Evolutionary conservation across 1,284 basidiomycete species (phyloP).

Genomic region (Macrocystidia cucumis): DNA sequence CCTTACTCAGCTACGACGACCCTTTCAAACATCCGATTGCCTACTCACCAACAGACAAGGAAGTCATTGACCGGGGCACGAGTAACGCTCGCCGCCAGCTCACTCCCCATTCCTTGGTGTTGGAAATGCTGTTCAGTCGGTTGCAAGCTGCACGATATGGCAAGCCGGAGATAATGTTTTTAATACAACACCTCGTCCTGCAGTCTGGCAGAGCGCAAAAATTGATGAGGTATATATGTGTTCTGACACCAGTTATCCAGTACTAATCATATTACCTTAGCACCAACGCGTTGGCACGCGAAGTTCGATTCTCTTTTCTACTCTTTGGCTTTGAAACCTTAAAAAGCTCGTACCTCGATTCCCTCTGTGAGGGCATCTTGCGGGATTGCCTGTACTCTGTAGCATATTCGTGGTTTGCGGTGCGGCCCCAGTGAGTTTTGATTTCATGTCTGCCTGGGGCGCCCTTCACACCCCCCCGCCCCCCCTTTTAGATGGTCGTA

Average conservation of each 20-base stretch:
- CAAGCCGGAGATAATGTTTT: slow-evolving; percentile 77
- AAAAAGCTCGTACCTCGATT: slow-evolving; percentile 83
- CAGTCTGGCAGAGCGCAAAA: slow-evolving; percentile 65
- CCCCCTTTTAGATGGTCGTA: slow-evolving; percentile 74
- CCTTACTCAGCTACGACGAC: slow-evolving; percentile 60
- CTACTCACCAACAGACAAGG: slow-evolving; percentile 90
- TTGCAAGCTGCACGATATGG: slow-evolving; percentile 92
- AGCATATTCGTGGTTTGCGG: slow-evolving; percentile 91
- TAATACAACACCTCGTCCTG: slow-evolving; percentile 81
- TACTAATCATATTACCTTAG: slow-evolving; percentile 30
- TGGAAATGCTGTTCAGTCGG: slow-evolving; percentile 90
- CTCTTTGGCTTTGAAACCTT: slow-evolving; percentile 92
- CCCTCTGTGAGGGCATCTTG: slow-evolving; percentile 73
- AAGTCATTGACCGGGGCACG: slow-evolving; percentile 70
- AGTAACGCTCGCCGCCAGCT: slow-evolving; percentile 71
- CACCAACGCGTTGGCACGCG: slow-evolving; percentile 87
- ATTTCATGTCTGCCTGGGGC: slow-evolving; percentile 3
- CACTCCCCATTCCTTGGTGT: slow-evolving; percentile 76
- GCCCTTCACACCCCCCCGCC: slow-evolving; percentile 2
- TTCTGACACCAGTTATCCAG: slow-evolving; percentile 3
- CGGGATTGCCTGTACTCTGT: slow-evolving; percentile 74
- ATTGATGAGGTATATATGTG: slow-evolving; percentile 56
- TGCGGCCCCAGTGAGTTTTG: slow-evolving; percentile 70
- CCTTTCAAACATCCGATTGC: slow-evolving; percentile 85
- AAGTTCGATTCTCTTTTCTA: slow-evolving; percentile 84